These are phyloP conservation scores for Macrophomina pseudophaseolina DNA, from an alignment of 2,329 filamentous ascomycete genomes.

Conservation along the genomic window DNA sequence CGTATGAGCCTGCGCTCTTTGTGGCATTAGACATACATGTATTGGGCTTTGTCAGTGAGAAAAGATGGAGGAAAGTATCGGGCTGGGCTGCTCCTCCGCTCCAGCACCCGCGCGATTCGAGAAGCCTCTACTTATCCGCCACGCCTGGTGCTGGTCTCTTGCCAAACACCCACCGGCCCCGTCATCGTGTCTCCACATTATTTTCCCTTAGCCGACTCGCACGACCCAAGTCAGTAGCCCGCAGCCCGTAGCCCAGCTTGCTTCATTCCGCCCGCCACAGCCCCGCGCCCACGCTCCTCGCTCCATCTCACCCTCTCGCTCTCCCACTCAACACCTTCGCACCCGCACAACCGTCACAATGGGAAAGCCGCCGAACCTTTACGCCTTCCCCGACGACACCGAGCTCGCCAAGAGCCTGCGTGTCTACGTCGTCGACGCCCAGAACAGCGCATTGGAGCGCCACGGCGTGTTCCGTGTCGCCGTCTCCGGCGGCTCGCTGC, in stretches of 20 bases:
- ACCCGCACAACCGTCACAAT: constrained; percentile 33
- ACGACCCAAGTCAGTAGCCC: neutral
- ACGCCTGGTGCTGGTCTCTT: constrained; percentile 5
- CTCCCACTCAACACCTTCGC: constrained; percentile 18
- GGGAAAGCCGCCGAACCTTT: constrained; percentile 66
- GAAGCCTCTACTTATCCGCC: constrained; percentile 15
- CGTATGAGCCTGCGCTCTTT: neutral
- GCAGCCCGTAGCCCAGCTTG: neutral
- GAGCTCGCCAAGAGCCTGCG: constrained; percentile 78
- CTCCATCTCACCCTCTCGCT: neutral
- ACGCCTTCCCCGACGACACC: constrained; percentile 73
- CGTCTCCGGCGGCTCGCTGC: constrained; percentile 92
- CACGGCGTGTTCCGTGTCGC: constrained; percentile 89
- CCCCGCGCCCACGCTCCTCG: constrained; percentile 16
- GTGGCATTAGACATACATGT: too few relatives aligned
- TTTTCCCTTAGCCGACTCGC: constrained; percentile 20
- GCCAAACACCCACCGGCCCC: constrained; percentile 15
- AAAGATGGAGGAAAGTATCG: too few relatives aligned
- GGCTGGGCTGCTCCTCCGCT: constrained; percentile 7
- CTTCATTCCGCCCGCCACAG: constrained; percentile 2
- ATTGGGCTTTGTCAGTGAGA: too few relatives aligned
- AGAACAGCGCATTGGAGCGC: constrained; percentile 78
- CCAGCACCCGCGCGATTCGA: constrained; percentile 18
- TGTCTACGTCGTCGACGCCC: constrained; percentile 79
- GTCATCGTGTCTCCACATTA: constrained; percentile 27